Percentiles rank a stretch among this genome's conserved stretches.
Evolutionary conservation across 1,284 basidiomycete species (phyloP).

Genomic region (Chiua sp.): DNA sequence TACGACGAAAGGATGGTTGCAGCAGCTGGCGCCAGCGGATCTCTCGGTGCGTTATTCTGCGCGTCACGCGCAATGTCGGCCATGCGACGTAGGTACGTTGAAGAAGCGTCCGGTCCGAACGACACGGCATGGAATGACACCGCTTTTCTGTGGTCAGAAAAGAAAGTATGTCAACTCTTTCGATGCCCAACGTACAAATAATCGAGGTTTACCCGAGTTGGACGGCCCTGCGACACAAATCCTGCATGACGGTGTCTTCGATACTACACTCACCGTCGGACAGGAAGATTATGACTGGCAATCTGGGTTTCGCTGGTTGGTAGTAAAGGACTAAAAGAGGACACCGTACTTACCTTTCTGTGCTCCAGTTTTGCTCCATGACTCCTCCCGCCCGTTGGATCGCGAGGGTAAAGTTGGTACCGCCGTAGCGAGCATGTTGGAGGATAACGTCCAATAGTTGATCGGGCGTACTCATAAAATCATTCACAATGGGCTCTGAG

Average conservation of each 20-base stretch:
- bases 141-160: no score
- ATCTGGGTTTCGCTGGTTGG: constrained; percentile 36
- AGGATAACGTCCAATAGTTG: constrained; percentile 50
- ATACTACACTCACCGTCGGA: constrained; percentile 61
- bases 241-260: constrained; percentile 46
- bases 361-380: constrained; percentile 59
- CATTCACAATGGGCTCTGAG: constrained; percentile 44
- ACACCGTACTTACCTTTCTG: constrained; percentile 49
- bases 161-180: constrained; percentile 1
- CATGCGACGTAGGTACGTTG: constrained; percentile 54
- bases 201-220: constrained; percentile 47
- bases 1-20: constrained; percentile 53
- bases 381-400: constrained; percentile 42
- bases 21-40: constrained; percentile 45
- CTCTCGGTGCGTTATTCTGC: constrained; percentile 48
- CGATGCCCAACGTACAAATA: fast-evolving
- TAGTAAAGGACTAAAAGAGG: neutral
- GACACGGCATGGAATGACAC: constrained; percentile 51
- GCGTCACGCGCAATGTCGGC: constrained; percentile 55
- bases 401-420: constrained; percentile 56
- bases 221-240: constrained; percentile 52
- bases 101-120: constrained; percentile 49
- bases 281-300: constrained; percentile 67
- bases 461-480: constrained; percentile 55
- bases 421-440: constrained; percentile 36